Conservation (phyloP, 805 yeast genomes). For the Cyberlindnera xishuangbannaensis region DNA sequence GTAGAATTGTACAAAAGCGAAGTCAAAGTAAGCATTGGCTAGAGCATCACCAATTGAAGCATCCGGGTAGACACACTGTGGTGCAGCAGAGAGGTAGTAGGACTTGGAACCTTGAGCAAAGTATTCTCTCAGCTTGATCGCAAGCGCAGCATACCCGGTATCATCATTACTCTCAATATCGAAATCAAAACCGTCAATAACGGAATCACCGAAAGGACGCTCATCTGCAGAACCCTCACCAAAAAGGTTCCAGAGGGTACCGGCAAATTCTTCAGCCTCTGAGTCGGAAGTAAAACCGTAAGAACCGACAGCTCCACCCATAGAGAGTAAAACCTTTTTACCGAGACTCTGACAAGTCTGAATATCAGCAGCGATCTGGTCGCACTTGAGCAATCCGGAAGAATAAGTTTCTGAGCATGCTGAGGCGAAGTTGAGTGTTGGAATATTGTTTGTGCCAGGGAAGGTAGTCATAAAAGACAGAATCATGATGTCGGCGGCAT, state of each 20-base stretch:
- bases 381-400: constrained; percentile 39
- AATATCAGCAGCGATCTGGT: constrained; percentile 65
- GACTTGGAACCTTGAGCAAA: constrained; percentile 50
- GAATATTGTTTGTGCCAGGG: constrained; percentile 20
- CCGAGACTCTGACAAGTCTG: constrained; percentile 75
- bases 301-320: constrained; percentile 70
- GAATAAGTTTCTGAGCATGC: constrained; percentile 37
- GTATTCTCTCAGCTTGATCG: constrained; percentile 44
- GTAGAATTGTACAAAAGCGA: constrained; percentile 83
- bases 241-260: constrained; percentile 55
- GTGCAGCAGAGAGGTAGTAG: constrained; percentile 83
- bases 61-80: constrained; percentile 89
- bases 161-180: constrained; percentile 69
- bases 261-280: constrained; percentile 64
- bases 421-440: constrained; percentile 52
- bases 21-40: constrained; percentile 61
- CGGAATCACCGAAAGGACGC: constrained; percentile 62
- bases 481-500: constrained; percentile 64
- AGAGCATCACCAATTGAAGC: constrained; percentile 55
- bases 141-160: constrained; percentile 64
- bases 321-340: constrained; percentile 68
- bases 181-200: constrained; percentile 89
- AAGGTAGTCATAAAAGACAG: constrained; percentile 65
- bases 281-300: constrained; percentile 84
- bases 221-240: constrained; percentile 54